Conservation (phyloP, 1,284 basidiomycete species). For the Irpex lacteus region DNA sequence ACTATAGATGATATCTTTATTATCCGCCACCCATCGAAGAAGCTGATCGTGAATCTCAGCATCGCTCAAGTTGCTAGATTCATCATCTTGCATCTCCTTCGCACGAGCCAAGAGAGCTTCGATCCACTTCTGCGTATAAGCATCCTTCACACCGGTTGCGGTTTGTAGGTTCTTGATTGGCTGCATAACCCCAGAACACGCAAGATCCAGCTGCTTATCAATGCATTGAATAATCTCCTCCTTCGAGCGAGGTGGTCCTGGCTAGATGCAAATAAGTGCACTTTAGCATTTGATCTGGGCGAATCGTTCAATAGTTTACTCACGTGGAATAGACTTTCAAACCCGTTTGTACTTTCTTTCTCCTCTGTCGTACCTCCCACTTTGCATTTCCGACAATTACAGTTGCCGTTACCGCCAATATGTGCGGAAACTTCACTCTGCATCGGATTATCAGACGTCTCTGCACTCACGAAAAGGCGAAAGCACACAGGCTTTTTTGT, state of each 20-base stretch:
- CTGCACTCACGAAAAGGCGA: constrained; percentile 18
- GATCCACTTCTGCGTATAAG: constrained; percentile 32
- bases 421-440: constrained; percentile 27
- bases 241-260: constrained; percentile 14
- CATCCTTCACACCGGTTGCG: constrained; percentile 35
- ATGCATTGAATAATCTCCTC: constrained; percentile 21
- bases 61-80: neutral
- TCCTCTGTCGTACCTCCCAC: too few species aligned
- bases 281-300: too few species aligned
- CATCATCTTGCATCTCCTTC: neutral
- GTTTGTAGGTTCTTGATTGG: constrained; percentile 21
- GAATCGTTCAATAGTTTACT: too few species aligned
- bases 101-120: constrained; percentile 23
- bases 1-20: constrained; percentile 10
- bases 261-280: neutral
- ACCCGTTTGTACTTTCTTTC: too few species aligned
- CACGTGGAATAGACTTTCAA: too few species aligned
- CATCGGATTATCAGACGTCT: constrained; percentile 33
- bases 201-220: constrained; percentile 21
- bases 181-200: constrained; percentile 18
- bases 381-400: too few species aligned
- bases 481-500: neutral
- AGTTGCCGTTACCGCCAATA: constrained; percentile 10
- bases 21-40: constrained; percentile 10
- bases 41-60: constrained; percentile 12